Percentiles rank a stretch among this genome's conserved stretches.
Conservation (phyloP, 2,329 filamentous ascomycete genomes). For the Aspergillus calidoustus region DNA sequence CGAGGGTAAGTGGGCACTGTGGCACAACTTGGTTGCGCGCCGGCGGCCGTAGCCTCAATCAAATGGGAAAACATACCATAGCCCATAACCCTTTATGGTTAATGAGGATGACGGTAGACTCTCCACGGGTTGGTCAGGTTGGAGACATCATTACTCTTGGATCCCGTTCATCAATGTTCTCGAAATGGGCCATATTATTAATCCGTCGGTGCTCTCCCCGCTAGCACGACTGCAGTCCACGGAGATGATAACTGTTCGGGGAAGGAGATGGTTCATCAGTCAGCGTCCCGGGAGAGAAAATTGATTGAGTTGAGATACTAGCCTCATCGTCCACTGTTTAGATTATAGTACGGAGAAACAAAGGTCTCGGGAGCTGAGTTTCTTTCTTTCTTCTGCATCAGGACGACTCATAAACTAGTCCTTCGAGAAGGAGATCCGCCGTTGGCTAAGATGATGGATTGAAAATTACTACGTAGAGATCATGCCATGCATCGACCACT, state of each 20-base stretch:
- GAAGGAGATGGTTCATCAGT: conserved; percentile 10
- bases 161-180: not conserved
- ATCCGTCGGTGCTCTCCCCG: not conserved
- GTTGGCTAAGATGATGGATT: not conserved
- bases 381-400: not conserved
- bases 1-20: not conserved
- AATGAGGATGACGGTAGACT: not conserved
- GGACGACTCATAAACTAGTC: not conserved
- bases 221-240: conserved; percentile 3
- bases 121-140: not conserved
- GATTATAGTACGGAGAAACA: not conserved
- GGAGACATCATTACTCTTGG: not conserved
- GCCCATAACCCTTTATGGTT: not conserved
- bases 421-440: not conserved
- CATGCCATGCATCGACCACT: not conserved
- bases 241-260: conserved; percentile 21
- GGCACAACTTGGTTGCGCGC: not conserved
- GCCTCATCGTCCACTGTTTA: conserved; percentile 9
- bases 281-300: not conserved
- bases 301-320: not conserved
- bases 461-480: not conserved
- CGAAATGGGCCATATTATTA: not conserved
- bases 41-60: not conserved
- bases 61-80: not conserved
- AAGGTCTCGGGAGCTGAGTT: too few species aligned